A percentile compares a stretch with the other conserved stretches of the same genome.
Conservation (phyloP, 371 early-diverging fungal genomes). For the Mucor saturninus region DNA sequence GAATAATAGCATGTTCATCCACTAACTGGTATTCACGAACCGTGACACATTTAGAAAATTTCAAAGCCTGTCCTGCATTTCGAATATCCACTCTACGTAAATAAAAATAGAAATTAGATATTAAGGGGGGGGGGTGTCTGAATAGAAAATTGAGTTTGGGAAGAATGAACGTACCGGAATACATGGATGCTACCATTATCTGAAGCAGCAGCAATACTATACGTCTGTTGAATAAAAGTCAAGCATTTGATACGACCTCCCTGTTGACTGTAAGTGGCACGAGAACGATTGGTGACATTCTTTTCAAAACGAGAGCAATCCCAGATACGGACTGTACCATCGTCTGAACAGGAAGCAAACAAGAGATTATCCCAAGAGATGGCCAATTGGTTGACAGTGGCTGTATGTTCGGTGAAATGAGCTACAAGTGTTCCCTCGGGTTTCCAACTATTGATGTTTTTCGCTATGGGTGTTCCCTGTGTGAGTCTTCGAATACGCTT, state of each 20-base stretch:
- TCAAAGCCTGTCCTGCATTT: slow-evolving; percentile 48
- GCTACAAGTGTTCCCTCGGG: slow-evolving; percentile 73
- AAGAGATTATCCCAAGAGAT: slow-evolving; percentile 79
- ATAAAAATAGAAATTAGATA: not conserved
- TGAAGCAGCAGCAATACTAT: slow-evolving; percentile 84
- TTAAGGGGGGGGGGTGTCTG: no score
- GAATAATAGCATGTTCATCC: slow-evolving; percentile 69
- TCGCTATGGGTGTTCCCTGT: slow-evolving; percentile 16
- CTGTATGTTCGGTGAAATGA: slow-evolving; percentile 85
- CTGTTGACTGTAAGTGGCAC: slow-evolving; percentile 74
- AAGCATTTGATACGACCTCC: slow-evolving; percentile 81
- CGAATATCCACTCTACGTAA: slow-evolving; percentile 41
- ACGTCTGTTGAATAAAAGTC: slow-evolving; percentile 79
- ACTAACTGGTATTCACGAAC: slow-evolving; percentile 60
- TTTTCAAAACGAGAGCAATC: slow-evolving; percentile 82
- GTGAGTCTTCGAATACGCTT: slow-evolving; percentile 40
- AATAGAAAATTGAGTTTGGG: no score
- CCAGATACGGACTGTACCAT: slow-evolving; percentile 89
- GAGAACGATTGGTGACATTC: slow-evolving; percentile 81
- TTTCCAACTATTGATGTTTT: slow-evolving; percentile 38
- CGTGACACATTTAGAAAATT: slow-evolving; percentile 66
- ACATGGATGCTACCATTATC: slow-evolving; percentile 87
- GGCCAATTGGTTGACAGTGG: slow-evolving; percentile 73
- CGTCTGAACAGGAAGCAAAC: slow-evolving; percentile 87
- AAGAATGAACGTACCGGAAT: slow-evolving; percentile 53